Conservation (phyloP, 352 stramenopile genomes). For the Blastocystis hominis region DNA sequence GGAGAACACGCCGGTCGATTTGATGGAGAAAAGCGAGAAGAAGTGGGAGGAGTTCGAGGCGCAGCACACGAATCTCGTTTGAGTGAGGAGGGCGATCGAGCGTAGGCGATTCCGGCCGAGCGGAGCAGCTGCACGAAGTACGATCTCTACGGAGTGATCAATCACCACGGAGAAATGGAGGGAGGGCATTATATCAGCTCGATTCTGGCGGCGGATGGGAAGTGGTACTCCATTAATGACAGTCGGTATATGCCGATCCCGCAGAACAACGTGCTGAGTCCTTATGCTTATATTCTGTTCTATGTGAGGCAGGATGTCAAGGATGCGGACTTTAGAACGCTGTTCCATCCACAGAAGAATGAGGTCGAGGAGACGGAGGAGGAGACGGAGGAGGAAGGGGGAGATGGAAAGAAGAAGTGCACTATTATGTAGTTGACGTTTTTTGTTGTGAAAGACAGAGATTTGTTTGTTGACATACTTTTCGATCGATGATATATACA, state of each 20-base stretch:
- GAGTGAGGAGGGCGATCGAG: constrained; percentile 58
- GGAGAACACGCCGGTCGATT: constrained; percentile 13
- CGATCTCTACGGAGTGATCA: constrained; percentile 90
- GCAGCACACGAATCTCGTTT: neutral
- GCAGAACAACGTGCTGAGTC: constrained; percentile 71
- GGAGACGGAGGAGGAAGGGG: constrained; percentile 62
- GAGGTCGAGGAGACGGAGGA: constrained; percentile 60
- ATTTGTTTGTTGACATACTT: constrained; percentile 19
- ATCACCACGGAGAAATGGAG: constrained; percentile 87
- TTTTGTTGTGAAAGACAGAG: neutral
- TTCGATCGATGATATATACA: neutral
- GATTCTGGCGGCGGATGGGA: constrained; percentile 73
- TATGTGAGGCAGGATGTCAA: constrained; percentile 79
- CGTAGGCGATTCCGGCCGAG: constrained; percentile 48
- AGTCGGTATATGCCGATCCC: constrained; percentile 74
- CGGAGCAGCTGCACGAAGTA: constrained; percentile 69
- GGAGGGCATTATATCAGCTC: constrained; percentile 83
- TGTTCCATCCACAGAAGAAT: constrained; percentile 67
- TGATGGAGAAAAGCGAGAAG: constrained; percentile 58
- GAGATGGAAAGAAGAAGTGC: constrained; percentile 3
- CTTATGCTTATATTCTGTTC: constrained; percentile 79
- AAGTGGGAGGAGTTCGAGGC: constrained; percentile 62
- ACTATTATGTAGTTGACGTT: constrained; percentile 4
- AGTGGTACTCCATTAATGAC: constrained; percentile 97
- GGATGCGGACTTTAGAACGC: constrained; percentile 69